Evolutionary conservation across 2,329 filamentous ascomycete species (phyloP), one percentile per base, ranked within the genome.

Genomic region (Aspergillus costaricaensis): DNA sequence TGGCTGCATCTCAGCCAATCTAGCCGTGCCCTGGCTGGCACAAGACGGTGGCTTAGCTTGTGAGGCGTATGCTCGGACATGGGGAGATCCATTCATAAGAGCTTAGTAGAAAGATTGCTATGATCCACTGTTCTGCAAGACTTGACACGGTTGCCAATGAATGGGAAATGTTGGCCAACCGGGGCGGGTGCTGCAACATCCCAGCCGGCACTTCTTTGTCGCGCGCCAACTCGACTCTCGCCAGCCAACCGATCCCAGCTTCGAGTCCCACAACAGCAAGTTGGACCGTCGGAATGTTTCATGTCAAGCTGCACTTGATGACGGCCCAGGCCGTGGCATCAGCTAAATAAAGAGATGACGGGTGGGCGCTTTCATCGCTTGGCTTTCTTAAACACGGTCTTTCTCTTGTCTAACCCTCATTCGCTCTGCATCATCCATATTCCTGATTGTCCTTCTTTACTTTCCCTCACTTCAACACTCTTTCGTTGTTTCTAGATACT

Each of bases 161-260:
- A 47, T 25, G n/a, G 49, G 47, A 27, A 25, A 36, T 36, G 27
- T 15, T 27, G 47, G 0, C 23, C 47, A 17, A 50, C 15, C 51
- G 15, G 36, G 38, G 52, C 5, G 52, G 39, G 30, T 47, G 53
- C 39, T 47, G 53, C 53, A 47, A 36, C 52, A 30, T 44, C 27
- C 39, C 25, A 39, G 19, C 32, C 32, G 17, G 43, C 55, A 51
- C 54, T 48, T 44, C 48, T 55, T 66, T 66, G 60, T 62, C 64
- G 64, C 64, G 64, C 64, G 64, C 62, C 58, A 62, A 58, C 19
- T 53, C 57, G 44, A 50, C 43, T 49, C 21, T 54, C 49, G 36
- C 55, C 38, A 57, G 53, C 62, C 63, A 65, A 64, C 58, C 51
- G 38, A 49, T 56, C 25, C 39, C 6, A 9, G 1, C 56, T 48